Conservation (phyloP, 805 yeast genomes). For the Candida vartiovaarae region DNA sequence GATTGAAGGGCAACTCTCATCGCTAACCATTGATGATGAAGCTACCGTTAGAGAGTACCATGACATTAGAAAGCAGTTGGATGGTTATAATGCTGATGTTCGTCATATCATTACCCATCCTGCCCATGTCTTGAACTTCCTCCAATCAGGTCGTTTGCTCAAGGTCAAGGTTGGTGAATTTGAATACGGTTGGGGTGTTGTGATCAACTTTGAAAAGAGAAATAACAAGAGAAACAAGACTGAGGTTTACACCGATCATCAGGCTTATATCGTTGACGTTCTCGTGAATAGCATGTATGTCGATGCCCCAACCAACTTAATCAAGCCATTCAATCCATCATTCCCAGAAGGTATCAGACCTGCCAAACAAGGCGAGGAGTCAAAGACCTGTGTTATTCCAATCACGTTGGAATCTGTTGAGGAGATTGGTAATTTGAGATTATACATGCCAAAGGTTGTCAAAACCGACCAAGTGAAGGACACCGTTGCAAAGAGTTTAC, state of each 20-base stretch:
- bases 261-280: constrained; percentile 82
- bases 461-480: constrained; percentile 55
- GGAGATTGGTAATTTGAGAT: constrained; percentile 71
- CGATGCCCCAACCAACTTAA: constrained; percentile 78
- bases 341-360: constrained; percentile 89
- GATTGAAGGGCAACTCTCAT: constrained; percentile 41
- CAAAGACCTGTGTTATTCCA: constrained; percentile 74
- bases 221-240: constrained; percentile 50
- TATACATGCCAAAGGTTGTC: constrained; percentile 72
- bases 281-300: constrained; percentile 69
- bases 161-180: constrained; percentile 50
- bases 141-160: constrained; percentile 84
- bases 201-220: constrained; percentile 70
- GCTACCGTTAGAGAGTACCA: constrained; percentile 70
- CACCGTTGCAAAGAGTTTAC: constrained; percentile 60
- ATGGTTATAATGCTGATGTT: constrained; percentile 64
- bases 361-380: constrained; percentile 60
- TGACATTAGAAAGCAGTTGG: constrained; percentile 68
- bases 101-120: constrained; percentile 88
- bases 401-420: constrained; percentile 73
- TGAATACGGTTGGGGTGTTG: constrained; percentile 97
- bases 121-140: constrained; percentile 70
- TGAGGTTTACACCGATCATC: constrained; percentile 70
- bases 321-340: constrained; percentile 70
- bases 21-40: constrained; percentile 65